Conservation (phyloP, 768 basidiomycete genomes). For the Lactarius indigo region DNA sequence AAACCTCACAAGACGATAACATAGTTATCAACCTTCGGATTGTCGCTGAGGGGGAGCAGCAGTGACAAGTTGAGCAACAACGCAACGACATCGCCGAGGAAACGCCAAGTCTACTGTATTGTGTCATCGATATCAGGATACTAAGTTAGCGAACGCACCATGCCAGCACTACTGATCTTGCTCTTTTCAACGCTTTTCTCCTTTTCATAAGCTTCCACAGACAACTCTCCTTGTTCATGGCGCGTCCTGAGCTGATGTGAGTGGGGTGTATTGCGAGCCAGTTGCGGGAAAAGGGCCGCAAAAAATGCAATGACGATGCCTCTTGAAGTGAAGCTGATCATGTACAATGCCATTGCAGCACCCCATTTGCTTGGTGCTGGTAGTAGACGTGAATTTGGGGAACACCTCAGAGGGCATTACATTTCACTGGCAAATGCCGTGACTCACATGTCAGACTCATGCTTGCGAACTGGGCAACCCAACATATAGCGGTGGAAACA, state of each 20-base stretch:
- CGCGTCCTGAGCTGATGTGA: slow-evolving; percentile 51
- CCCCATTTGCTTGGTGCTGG: slow-evolving; percentile 66
- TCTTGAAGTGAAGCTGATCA: slow-evolving; percentile 75
- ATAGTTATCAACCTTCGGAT: slow-evolving; percentile 72
- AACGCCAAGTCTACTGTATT: slow-evolving; percentile 58
- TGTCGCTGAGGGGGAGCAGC: slow-evolving; percentile 54
- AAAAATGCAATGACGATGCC: slow-evolving; percentile 82
- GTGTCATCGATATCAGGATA: not conserved
- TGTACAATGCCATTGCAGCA: slow-evolving; percentile 71
- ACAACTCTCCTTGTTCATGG: slow-evolving; percentile 57
- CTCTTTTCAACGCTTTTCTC: slow-evolving; percentile 85
- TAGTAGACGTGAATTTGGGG: not conserved
- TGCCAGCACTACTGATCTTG: slow-evolving; percentile 79
- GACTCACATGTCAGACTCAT: slow-evolving; percentile 64
- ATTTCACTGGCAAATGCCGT: not conserved
- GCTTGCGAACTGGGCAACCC: slow-evolving; percentile 75
- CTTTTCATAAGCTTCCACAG: slow-evolving; percentile 58
- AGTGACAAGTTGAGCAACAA: slow-evolving; percentile 66
- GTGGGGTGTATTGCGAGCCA: slow-evolving; percentile 72
- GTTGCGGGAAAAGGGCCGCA: slow-evolving; percentile 71
- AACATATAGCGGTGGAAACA: slow-evolving; percentile 65
- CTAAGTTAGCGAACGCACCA: slow-evolving; percentile 40
- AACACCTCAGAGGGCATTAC: not conserved
- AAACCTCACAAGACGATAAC: slow-evolving; percentile 59
- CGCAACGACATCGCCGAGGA: slow-evolving; percentile 68